Evolutionary conservation across 495 filamentous ascomycete genomes (phyloP).

Genomic region (Penicillium pulvis): DNA sequence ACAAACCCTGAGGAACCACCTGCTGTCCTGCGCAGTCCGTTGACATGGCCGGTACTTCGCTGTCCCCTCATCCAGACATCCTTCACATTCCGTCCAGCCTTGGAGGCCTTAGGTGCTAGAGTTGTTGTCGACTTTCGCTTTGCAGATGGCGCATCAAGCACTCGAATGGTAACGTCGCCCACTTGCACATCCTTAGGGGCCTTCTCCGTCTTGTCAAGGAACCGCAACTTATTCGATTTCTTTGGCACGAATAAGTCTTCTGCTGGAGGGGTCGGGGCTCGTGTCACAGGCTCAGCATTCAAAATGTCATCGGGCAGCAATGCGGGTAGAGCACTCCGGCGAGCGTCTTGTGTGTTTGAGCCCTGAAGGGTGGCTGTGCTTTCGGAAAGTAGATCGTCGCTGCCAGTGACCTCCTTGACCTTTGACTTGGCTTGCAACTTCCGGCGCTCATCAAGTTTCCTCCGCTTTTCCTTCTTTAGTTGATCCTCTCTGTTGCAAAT

Average conservation of each 20-base stretch:
- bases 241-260: slow-evolving; percentile 29
- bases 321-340: slow-evolving; percentile 45
- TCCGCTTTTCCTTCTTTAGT: slow-evolving; percentile 48
- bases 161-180: slow-evolving; percentile 54
- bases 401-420: slow-evolving; percentile 30
- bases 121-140: slow-evolving; percentile 35
- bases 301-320: slow-evolving; percentile 57
- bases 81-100: slow-evolving; percentile 44
- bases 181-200: slow-evolving; percentile 56
- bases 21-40: slow-evolving; percentile 43
- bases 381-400: slow-evolving; percentile 42
- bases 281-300: slow-evolving; percentile 43
- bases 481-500: slow-evolving; percentile 40
- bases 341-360: slow-evolving; percentile 41
- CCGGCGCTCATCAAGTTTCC: slow-evolving; percentile 48
- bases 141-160: slow-evolving; percentile 45
- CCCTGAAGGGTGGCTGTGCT: slow-evolving; percentile 47
- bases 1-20: slow-evolving; percentile 47
- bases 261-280: slow-evolving; percentile 44
- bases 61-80: slow-evolving; percentile 51
- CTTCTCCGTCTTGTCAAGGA: slow-evolving; percentile 53
- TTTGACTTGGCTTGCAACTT: slow-evolving; percentile 51
- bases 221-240: slow-evolving; percentile 50
- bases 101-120: slow-evolving; percentile 54
- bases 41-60: slow-evolving; percentile 37